Base-by-base conservation (phyloP, 1,284 basidiomycete species). In the Rhizoctonia solani region DNA sequence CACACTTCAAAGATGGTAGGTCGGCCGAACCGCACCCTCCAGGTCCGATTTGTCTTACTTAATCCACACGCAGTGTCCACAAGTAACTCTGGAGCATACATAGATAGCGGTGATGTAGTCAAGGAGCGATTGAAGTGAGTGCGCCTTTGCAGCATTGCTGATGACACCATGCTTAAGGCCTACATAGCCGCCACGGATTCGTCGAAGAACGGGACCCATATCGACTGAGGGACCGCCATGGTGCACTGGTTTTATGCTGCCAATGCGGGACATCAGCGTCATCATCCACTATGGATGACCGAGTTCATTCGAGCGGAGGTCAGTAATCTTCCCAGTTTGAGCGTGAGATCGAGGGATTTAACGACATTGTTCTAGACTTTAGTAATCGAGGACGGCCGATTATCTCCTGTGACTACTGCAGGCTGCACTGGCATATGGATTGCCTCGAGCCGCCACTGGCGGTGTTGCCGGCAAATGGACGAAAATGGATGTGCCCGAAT, bases 401-500 rank as follows among this genome's bases (percentile, higher is more conserved):
- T 54, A 82, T 98, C 70, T 92, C 93, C 37, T 99, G 96, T 78
- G 97, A 99, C 79, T 95, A 95, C 75, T 99, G 97, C 79, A 83
- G 85, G 68, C 83, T 96, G 66, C 92, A 96, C 77, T 99, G 96
- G 93, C 96, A 99, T 76, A 84, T 98, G 66, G 96, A 99, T 76
- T 99, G 96, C 75, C 81, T 99, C 34, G 88, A 92, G 73, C 97
- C 96, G 19, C 96, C 97, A 1, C 80, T 98, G 72, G 82, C 89
- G 21, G 83, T 83, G 50, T 89, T 98, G 85, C 97, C 97, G 2
- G 84, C 89, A 27, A 86, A 90, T 67, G 87, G 86, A 71, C 89
- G 89, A 79, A 97, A 95, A 77, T 99, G 97, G 96, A 98, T 96
- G 93, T 99, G 96, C 78, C 97, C 97, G 1, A 93, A 95, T 74